Evolutionary conservation across 176 grass and related monocot species (phyloP).

Genomic region (Melocanna baccifera): DNA sequence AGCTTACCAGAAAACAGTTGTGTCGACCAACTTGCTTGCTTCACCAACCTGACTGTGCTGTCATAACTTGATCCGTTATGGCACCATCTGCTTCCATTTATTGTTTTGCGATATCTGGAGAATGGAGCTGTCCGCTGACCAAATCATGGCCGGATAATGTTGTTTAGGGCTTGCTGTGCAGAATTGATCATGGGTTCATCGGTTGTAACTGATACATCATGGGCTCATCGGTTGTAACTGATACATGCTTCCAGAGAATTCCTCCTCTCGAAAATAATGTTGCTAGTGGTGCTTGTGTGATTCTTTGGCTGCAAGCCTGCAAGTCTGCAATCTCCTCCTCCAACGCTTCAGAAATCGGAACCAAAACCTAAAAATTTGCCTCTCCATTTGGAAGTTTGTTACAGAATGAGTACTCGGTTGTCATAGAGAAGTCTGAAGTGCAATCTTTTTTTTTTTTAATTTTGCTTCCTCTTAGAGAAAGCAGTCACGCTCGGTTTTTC

Average conservation of each 20-base stretch:
- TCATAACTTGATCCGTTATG: not conserved
- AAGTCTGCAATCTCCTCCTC: not conserved
- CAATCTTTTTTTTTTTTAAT: not conserved
- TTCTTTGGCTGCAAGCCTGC: not conserved
- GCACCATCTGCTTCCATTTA: no score
- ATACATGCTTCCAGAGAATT: not conserved
- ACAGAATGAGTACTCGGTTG: not conserved
- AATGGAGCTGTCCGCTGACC: not conserved
- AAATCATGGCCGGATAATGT: not conserved
- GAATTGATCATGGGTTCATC: not conserved
- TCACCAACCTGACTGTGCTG: not conserved
- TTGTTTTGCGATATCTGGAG: not conserved
- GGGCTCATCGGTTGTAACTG: not conserved
- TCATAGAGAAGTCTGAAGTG: not conserved
- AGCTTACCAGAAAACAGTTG: constrained; percentile 13
- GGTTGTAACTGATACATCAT: not conserved
- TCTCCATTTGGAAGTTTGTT: not conserved
- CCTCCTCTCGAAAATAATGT: not conserved
- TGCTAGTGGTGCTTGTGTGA: not conserved
- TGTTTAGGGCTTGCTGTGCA: not conserved
- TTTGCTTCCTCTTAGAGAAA: not conserved
- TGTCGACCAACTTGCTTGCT: not conserved
- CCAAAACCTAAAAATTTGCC: not conserved
- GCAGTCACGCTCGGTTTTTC: not conserved
- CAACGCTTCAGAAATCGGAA: not conserved